These are phyloP conservation scores for Nigrospora oryzae DNA, from an alignment of 2,329 filamentous ascomycete species.

Conservation along the genomic window DNA sequence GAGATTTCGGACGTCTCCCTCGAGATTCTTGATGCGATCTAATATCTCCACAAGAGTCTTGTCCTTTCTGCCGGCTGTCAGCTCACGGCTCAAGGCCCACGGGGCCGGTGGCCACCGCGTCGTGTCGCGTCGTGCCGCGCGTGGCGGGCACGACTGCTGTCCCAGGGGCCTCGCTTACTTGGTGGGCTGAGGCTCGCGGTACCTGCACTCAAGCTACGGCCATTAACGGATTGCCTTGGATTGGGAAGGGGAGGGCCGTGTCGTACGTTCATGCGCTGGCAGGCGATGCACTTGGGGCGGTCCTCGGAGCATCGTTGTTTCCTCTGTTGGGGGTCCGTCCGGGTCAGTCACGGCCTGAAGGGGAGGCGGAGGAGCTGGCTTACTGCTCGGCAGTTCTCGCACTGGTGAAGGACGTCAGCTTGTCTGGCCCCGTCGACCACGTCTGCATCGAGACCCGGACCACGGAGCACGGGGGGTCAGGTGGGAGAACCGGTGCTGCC, in stretches of 20 bases:
- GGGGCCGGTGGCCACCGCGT: no score
- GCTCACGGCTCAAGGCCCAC: slow-evolving; percentile 2
- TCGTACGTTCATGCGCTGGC: slow-evolving; percentile 25
- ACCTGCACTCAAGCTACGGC: slow-evolving; percentile 43
- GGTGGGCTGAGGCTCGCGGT: slow-evolving; percentile 51
- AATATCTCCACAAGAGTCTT: slow-evolving; percentile 54
- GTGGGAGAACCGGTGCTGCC: no score
- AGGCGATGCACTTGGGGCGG: slow-evolving; percentile 52
- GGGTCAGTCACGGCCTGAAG: background rate
- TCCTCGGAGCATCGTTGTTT: slow-evolving; percentile 59
- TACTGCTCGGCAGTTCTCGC: slow-evolving; percentile 3
- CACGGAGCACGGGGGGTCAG: no score
- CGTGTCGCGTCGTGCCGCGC: no score
- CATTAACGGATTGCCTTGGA: background rate
- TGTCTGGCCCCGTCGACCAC: background rate
- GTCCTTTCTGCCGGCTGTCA: slow-evolving; percentile 42
- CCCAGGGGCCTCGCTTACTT: slow-evolving; percentile 38
- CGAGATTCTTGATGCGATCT: slow-evolving; percentile 45
- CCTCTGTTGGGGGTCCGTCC: slow-evolving; percentile 36
- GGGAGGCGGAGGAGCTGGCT: slow-evolving; percentile 3
- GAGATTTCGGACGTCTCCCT: slow-evolving; percentile 46
- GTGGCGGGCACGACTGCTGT: background rate
- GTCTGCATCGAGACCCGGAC: no score
- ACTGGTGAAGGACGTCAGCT: background rate
- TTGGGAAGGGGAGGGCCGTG: no score